These are phyloP conservation scores for Cladophialophora carrionii DNA, from an alignment of 2,329 filamentous ascomycete genomes.

Conservation along the genomic window DNA sequence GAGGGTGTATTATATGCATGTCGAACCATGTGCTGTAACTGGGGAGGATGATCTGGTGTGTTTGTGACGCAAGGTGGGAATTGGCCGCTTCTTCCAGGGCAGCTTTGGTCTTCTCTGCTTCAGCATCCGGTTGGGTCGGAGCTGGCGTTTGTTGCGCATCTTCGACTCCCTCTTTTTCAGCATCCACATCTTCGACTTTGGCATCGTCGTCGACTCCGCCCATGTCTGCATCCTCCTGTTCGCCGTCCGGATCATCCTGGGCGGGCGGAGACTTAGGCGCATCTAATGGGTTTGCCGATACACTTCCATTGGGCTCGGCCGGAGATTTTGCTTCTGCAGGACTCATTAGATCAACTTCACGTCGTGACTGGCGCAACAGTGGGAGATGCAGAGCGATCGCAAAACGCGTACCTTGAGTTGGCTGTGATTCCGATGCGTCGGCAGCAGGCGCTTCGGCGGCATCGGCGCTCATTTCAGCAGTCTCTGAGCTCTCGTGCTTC, in stretches of 20 bases:
- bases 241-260: conserved; percentile 60
- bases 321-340: conserved; percentile 21
- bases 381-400: neutral
- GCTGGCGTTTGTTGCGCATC: conserved; percentile 45
- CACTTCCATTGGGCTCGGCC: conserved; percentile 20
- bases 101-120: conserved; percentile 73
- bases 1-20: conserved; percentile 87
- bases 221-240: conserved; percentile 77
- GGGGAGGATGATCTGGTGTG: conserved; percentile 91
- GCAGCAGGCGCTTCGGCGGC: conserved; percentile 12
- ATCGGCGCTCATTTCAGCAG: conserved; percentile 11
- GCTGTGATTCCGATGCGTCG: conserved; percentile 10
- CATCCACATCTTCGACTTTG: conserved; percentile 45
- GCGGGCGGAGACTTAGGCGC: conserved; percentile 66
- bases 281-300: conserved; percentile 48
- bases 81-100: conserved; percentile 82
- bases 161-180: conserved; percentile 49
- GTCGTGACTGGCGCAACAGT: neutral
- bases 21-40: conserved; percentile 99
- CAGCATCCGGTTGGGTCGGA: conserved; percentile 55
- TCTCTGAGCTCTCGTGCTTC: conserved; percentile 31
- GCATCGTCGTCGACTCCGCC: conserved; percentile 60
- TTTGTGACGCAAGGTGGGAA: conserved; percentile 89
- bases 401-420: conserved; percentile 28
- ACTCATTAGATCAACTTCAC: neutral